These are phyloP conservation scores for Candida loeiensis DNA, from an alignment of 805 yeast genomes.

Conservation along the genomic window DNA sequence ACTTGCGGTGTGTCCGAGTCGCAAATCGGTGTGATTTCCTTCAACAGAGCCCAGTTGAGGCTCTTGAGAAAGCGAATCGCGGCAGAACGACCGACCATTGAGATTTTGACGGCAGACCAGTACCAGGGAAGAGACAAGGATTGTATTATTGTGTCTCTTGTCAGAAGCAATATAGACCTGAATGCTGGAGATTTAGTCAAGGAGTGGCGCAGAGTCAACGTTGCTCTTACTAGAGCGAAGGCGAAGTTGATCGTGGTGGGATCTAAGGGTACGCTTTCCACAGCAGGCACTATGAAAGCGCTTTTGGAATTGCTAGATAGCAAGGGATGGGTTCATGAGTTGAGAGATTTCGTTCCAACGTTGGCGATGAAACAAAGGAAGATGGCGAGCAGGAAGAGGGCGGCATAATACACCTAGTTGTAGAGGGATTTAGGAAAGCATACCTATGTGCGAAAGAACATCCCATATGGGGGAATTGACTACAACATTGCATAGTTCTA, in stretches of 20 bases:
- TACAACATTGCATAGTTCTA: no score
- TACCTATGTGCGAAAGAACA: no score
- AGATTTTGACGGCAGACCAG: slow-evolving; percentile 88
- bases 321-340: slow-evolving; percentile 60
- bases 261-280: slow-evolving; percentile 58
- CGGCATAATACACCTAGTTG: no score
- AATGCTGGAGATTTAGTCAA: slow-evolving; percentile 73
- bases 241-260: slow-evolving; percentile 83
- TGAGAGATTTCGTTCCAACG: not conserved
- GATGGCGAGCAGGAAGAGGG: not conserved
- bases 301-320: slow-evolving; percentile 57
- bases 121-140: slow-evolving; percentile 96
- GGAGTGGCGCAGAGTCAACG: slow-evolving; percentile 92
- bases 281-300: slow-evolving; percentile 49
- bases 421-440: no score
- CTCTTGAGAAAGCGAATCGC: slow-evolving; percentile 31
- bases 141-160: slow-evolving; percentile 84
- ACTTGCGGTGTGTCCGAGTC: slow-evolving; percentile 55
- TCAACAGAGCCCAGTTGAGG: slow-evolving; percentile 72
- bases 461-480: no score
- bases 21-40: slow-evolving; percentile 82
- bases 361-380: not conserved
- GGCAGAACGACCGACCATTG: slow-evolving; percentile 45
- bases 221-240: slow-evolving; percentile 88
- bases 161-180: slow-evolving; percentile 66